Base-by-base conservation (phyloP, 495 filamentous ascomycete genomes). In the Penicillium pulvis region DNA sequence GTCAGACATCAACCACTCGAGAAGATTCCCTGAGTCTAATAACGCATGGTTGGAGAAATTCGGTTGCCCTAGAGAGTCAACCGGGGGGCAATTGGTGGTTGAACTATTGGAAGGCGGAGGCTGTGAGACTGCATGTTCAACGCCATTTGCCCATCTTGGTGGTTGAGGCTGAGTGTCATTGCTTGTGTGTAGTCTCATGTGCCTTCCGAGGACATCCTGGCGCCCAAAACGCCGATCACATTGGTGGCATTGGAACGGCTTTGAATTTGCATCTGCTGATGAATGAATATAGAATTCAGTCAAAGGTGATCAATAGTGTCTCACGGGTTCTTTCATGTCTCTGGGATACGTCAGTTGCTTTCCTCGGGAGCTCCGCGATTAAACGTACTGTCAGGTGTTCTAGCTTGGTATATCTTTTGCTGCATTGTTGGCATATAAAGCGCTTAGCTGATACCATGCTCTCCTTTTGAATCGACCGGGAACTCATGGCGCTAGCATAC, bases 1-100 rank as follows among this genome's bases (percentile, higher is more conserved):
- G 24, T 63, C 61, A 14, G 61, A 58, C 48, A 63, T 57, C 36
- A 63, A 41, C 61, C 61, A 63, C 14, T 63, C 61, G n/a, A 59
- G 48, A n/a, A 63, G 41, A 31, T 39, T 51, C 1, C 51, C 49
- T 24, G 56, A 49, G 4, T 56, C 56, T 16, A 63, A 19, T 24
- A 46, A 55, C 31, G 19, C 9, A 17, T 44, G 8, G 14, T 53
- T 50, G 42, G 50, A 12, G 7, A 49, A n/a, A 17, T 30, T 42
- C 0, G 26, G 26, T 30, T 46, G 50, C 5, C 19, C 33, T 1
- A 46, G 1, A 19, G 41, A 9, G 28, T 49, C 42, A 26, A 30
- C 6, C 20, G 51, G 50, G 12, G 41, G 28, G 20, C 26, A 39
- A 23, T n/a, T 9, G 30, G 4, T 28, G 3, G 10, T 11, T 17